A percentile compares a stretch with the other conserved stretches of the same genome.
Evolutionary conservation across 257 asterid species (phyloP).

Genomic region (Euphrasia confusa): DNA sequence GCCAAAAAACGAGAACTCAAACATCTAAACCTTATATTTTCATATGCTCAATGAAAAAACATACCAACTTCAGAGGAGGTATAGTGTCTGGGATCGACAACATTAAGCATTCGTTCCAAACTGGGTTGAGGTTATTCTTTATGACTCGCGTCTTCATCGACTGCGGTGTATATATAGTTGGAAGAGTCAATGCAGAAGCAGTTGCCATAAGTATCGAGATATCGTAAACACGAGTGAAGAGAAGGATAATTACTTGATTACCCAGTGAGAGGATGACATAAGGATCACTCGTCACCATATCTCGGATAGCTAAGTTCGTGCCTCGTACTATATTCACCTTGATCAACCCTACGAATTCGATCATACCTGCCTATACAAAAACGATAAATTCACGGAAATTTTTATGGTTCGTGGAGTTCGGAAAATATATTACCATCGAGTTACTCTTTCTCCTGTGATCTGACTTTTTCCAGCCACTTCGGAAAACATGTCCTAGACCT

Average conservation of each 20-base stretch:
- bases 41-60: slow-evolving; percentile 18
- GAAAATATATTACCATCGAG: slow-evolving; percentile 50
- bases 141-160: slow-evolving; percentile 85
- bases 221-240: not conserved
- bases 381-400: too few species aligned
- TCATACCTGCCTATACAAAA: slow-evolving; percentile 90
- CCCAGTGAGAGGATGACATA: slow-evolving; percentile 86
- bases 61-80: slow-evolving; percentile 84
- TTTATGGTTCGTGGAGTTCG: too few species aligned
- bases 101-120: slow-evolving; percentile 92
- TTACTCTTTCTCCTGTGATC: slow-evolving; percentile 55
- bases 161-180: slow-evolving; percentile 36
- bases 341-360: slow-evolving; percentile 87
- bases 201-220: not conserved
- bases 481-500: slow-evolving; percentile 62
- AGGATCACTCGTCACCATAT: slow-evolving; percentile 83
- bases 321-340: slow-evolving; percentile 87
- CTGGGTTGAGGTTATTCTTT: slow-evolving; percentile 84
- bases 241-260: slow-evolving; percentile 53
- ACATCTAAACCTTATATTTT: too few species aligned
- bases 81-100: slow-evolving; percentile 77
- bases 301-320: slow-evolving; percentile 85
- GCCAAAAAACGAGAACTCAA: slow-evolving; percentile 16
- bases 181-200: slow-evolving; percentile 9
- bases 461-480: slow-evolving; percentile 59